Evolutionary conservation across 2,329 filamentous ascomycete genomes (phyloP).

Genomic region (Aspergillus sp.): DNA sequence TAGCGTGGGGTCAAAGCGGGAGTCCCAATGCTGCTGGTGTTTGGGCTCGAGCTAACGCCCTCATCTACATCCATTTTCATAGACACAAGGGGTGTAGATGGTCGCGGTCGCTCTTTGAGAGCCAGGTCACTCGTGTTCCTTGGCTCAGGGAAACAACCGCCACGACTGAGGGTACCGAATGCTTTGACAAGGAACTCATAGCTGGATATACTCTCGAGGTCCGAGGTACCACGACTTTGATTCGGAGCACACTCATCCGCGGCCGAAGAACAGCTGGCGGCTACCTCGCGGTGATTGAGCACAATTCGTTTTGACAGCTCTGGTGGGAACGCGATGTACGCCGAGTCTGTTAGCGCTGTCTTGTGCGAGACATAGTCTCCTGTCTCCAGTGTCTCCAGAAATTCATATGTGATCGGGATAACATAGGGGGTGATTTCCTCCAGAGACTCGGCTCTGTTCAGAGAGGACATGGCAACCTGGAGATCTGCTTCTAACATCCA

Average conservation of each 20-base stretch:
- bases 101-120: too few relatives aligned
- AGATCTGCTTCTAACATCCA: slow-evolving; percentile 38
- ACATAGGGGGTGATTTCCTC: neutral
- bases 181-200: slow-evolving; percentile 46
- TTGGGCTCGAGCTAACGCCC: neutral
- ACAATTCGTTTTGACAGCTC: slow-evolving; percentile 35
- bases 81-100: too few relatives aligned
- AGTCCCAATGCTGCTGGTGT: neutral
- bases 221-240: slow-evolving; percentile 29
- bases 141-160: slow-evolving; percentile 50
- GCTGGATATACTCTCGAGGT: slow-evolving; percentile 48
- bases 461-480: slow-evolving; percentile 42
- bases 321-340: slow-evolving; percentile 36
- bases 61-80: neutral
- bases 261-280: slow-evolving; percentile 30
- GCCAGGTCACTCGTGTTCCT: slow-evolving; percentile 22
- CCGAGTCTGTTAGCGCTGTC: slow-evolving; percentile 18
- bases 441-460: slow-evolving; percentile 6
- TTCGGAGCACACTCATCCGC: neutral
- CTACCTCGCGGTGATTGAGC: slow-evolving; percentile 34
- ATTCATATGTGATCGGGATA: neutral
- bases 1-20: neutral
- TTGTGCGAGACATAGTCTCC: too few relatives aligned
- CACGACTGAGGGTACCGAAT: slow-evolving; percentile 38
- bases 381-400: neutral